Conservation (phyloP, 2,329 filamentous ascomycete genomes). For the Cladosporium sp. region DNA sequence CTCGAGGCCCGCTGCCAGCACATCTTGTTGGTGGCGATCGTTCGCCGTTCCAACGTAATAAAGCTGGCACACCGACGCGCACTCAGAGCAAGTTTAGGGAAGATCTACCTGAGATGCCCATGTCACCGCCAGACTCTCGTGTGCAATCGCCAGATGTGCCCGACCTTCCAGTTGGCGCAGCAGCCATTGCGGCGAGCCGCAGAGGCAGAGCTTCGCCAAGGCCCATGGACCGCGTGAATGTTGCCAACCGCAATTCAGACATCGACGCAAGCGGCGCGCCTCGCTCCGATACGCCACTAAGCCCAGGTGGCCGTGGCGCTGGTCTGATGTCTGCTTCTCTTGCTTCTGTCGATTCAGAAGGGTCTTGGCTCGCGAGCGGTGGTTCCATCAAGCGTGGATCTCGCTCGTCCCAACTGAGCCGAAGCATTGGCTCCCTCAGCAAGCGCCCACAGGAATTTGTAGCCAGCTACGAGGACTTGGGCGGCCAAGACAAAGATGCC, state of each 20-base stretch:
- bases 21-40: slow-evolving; percentile 40
- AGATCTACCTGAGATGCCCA: slow-evolving; percentile 78
- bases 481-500: slow-evolving; percentile 55
- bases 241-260: slow-evolving; percentile 6
- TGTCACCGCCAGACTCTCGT: slow-evolving; percentile 80
- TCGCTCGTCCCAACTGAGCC: slow-evolving; percentile 41
- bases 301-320: slow-evolving; percentile 19
- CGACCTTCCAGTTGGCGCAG: slow-evolving; percentile 33
- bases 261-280: slow-evolving; percentile 5
- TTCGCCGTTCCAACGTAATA: slow-evolving; percentile 39
- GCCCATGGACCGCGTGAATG: slow-evolving; percentile 1
- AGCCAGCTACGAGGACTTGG: slow-evolving; percentile 62
- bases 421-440: slow-evolving; percentile 44
- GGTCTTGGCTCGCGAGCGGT: slow-evolving; percentile 82
- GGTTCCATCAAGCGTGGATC: slow-evolving; percentile 52
- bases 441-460: slow-evolving; percentile 49
- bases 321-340: slow-evolving; percentile 69
- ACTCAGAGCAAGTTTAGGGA: slow-evolving; percentile 90
- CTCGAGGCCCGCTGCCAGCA: slow-evolving; percentile 49
- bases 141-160: slow-evolving; percentile 72
- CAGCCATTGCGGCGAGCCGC: slow-evolving; percentile 24
- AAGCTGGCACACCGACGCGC: slow-evolving; percentile 62
- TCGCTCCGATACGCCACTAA: slow-evolving; percentile 41
- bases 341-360: slow-evolving; percentile 92
- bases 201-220: slow-evolving; percentile 3